Evolutionary conservation across 805 yeast genomes (phyloP).

Genomic region (Wickerhamomyces strasburgensis): DNA sequence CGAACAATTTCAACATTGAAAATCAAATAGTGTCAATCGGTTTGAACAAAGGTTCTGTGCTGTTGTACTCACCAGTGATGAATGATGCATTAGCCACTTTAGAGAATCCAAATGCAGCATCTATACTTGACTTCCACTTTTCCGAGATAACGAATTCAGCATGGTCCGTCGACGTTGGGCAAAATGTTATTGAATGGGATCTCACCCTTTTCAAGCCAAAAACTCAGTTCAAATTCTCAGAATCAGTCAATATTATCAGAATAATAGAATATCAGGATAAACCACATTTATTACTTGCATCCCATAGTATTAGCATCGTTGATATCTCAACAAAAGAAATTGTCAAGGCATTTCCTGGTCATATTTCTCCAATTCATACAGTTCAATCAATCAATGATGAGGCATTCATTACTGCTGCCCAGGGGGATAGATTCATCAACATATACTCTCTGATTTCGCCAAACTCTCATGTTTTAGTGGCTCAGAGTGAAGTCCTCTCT

Average conservation of each 20-base stretch:
- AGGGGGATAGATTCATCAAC: constrained; percentile 77
- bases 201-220: constrained; percentile 36
- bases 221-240: constrained; percentile 37
- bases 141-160: constrained; percentile 37
- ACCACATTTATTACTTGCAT: constrained; percentile 51
- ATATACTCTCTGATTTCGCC: constrained; percentile 45
- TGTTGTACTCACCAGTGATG: constrained; percentile 63
- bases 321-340: constrained; percentile 37
- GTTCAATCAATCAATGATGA: constrained; percentile 37
- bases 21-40: constrained; percentile 54
- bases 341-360: constrained; percentile 64
- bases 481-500: constrained; percentile 55
- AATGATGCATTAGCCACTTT: constrained; percentile 53
- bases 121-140: constrained; percentile 47
- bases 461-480: constrained; percentile 61
- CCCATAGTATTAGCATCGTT: constrained; percentile 58
- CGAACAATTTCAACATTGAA: constrained; percentile 27
- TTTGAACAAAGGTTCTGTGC: constrained; percentile 56
- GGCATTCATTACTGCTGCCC: constrained; percentile 62
- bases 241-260: constrained; percentile 27
- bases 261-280: constrained; percentile 26
- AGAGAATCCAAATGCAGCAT: constrained; percentile 38
- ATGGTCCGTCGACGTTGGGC: constrained; percentile 58
- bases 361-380: constrained; percentile 59
- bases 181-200: constrained; percentile 61